Base-by-base conservation (phyloP, 768 basidiomycete genomes). In the Fistulinella prunicolor region DNA sequence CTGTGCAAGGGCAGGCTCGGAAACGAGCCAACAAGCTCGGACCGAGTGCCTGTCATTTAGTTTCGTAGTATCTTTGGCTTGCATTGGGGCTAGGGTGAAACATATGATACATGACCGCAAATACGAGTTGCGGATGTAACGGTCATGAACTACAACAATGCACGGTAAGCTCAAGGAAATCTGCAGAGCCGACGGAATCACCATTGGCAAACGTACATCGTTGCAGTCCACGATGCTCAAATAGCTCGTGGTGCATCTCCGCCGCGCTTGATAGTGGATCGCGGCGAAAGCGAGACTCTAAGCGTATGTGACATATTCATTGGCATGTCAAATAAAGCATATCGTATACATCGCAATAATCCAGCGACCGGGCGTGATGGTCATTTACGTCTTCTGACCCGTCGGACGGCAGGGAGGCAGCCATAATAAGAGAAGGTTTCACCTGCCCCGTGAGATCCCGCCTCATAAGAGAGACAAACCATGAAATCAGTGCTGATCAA, bases 311-410 rank as follows among this genome's bases (percentile, higher is more conserved):
- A 42, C 35, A 26, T 22, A 30, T 41, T 47, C n/a, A 13, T 37
- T 56, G 39, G 46, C 44, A 40, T 10, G 44, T 50, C 44, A 42
- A 26, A 32, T 14, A 22, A 42, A 21, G 22, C 36, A 36, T 16
- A 30, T 38, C 4, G 30, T 10, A 28, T 38, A 23, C 36, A 38
- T 35, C 47, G 35, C 36, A 35, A 44, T 19, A 47, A 34, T 50
- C 36, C 22, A 20, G 24, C 40, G 21, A 29, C 46, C 9, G 32
- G 26, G 29, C 39, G 17, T 42, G 36, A 44, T 19, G 40, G 19
- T 23, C 35, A 8, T 38, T 61, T 60, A 63, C 60, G 60, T 56
- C 47, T 57, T 63, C 20, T 10, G 29, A 41, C 46, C 10, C 32
- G 46, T 20, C 9, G n/a, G 21, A 36, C 28, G 17, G 46, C 13